These are phyloP conservation scores for Phlegmacium glaucopus DNA, from an alignment of 768 basidiomycete species.

Conservation along the genomic window DNA sequence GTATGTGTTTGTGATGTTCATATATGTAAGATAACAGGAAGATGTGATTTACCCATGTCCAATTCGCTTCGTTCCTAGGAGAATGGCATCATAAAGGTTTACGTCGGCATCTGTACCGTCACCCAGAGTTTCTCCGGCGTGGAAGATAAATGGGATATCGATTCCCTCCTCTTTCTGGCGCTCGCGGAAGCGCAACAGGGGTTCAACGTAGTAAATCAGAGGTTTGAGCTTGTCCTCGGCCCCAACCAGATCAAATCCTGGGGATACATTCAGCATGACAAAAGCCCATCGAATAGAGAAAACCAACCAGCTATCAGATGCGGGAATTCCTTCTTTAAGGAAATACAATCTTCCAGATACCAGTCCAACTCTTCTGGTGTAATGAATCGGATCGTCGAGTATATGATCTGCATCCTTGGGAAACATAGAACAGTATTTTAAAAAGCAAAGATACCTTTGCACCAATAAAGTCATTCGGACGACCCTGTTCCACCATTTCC, in stretches of 20 bases:
- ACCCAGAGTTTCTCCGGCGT: conserved; percentile 78
- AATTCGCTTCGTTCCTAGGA: conserved; percentile 76
- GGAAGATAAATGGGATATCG: conserved; percentile 74
- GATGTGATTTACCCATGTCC: conserved; percentile 63
- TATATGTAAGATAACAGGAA: not conserved
- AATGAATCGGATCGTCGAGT: conserved; percentile 57
- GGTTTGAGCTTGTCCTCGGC: conserved; percentile 61
- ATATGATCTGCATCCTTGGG: conserved; percentile 55
- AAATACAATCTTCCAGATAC: conserved; percentile 74
- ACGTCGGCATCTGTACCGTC: conserved; percentile 69
- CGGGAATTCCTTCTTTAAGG: conserved; percentile 71
- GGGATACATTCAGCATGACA: conserved; percentile 1
- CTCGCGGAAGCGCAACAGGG: conserved; percentile 55
- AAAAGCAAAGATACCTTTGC: conserved; percentile 44
- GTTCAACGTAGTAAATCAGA: conserved; percentile 58
- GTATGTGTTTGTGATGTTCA: not conserved
- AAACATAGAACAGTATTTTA: not conserved
- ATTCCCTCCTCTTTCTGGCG: conserved; percentile 55
- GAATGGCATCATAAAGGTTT: conserved; percentile 77
- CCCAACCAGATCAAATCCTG: conserved; percentile 82
- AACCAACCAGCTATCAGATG: conserved; percentile 62
- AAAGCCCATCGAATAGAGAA: not conserved
- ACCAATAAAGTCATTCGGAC: conserved; percentile 62
- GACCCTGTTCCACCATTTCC: conserved; percentile 47
- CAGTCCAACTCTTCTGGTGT: conserved; percentile 54